Percentiles rank a stretch among this genome's conserved stretches.
These are phyloP conservation scores for Suillus variegatus DNA, from an alignment of 768 basidiomycete genomes.

Conservation along the genomic window DNA sequence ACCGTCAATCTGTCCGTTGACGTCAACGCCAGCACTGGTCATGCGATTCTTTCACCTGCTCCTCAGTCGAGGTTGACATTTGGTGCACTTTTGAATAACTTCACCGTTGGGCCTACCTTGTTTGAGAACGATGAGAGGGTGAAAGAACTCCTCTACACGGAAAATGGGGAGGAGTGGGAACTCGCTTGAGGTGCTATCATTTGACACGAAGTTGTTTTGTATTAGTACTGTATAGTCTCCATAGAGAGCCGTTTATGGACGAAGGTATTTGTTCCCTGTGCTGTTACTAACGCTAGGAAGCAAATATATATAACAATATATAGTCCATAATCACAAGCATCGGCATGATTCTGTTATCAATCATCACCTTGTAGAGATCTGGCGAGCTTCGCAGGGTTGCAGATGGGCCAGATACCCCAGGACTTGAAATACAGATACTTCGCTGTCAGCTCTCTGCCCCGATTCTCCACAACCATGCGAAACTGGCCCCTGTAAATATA, in stretches of 20 bases:
- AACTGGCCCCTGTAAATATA: slow-evolving; percentile 18
- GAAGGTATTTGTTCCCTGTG: too few species aligned
- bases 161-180: neutral
- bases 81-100: neutral
- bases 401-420: slow-evolving; percentile 47
- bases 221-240: too few species aligned
- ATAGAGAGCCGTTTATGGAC: too few species aligned
- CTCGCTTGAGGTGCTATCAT: neutral
- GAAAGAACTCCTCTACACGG: neutral
- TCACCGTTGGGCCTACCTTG: neutral
- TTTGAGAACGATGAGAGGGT: too few species aligned
- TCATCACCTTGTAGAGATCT: slow-evolving; percentile 60
- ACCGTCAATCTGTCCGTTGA: neutral
- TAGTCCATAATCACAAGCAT: too few species aligned
- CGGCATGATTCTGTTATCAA: too few species aligned
- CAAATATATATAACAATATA: too few species aligned
- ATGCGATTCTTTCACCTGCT: neutral
- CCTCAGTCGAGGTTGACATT: neutral
- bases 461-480: slow-evolving; percentile 66
- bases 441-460: slow-evolving; percentile 12
- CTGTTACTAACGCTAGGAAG: too few species aligned
- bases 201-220: neutral
- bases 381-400: slow-evolving; percentile 68
- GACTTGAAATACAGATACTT: slow-evolving; percentile 79
- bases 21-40: neutral